These are phyloP conservation scores for Pseudophaeomoniella oleicola DNA, from an alignment of 2,329 filamentous ascomycete species.

Conservation along the genomic window DNA sequence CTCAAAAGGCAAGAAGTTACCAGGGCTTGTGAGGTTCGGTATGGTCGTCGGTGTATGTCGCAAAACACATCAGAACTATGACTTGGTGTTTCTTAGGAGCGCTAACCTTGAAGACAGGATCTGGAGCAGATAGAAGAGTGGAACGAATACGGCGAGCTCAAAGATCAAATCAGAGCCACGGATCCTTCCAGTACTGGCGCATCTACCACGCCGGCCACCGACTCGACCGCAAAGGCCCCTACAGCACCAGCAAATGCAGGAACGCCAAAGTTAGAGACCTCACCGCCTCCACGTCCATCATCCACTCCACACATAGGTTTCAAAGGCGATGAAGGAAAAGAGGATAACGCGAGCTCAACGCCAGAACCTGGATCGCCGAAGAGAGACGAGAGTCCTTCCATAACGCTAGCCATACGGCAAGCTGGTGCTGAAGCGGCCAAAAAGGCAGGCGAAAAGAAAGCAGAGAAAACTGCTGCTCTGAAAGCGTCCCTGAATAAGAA, in stretches of 20 bases:
- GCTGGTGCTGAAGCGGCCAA: conserved; percentile 23
- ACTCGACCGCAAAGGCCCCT: conserved; percentile 6
- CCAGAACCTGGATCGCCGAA: conserved; percentile 5
- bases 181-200: conserved; percentile 22
- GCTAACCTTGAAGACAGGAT: conserved; percentile 45
- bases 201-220: conserved; percentile 12
- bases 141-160: conserved; percentile 96
- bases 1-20: conserved; percentile 74
- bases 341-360: conserved; percentile 2
- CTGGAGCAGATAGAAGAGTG: conserved; percentile 91
- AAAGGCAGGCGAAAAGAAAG: conserved; percentile 14
- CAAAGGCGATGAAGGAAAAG: conserved; percentile 6
- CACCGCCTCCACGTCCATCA: not conserved
- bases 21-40: conserved; percentile 76
- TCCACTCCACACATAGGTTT: not conserved
- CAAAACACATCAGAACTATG: too few species aligned
- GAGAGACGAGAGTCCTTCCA: conserved; percentile 19
- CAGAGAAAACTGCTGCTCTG: conserved; percentile 1
- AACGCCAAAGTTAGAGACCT: not conserved
- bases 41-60: conserved; percentile 66
- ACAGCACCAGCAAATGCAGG: not conserved
- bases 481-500: not conserved
- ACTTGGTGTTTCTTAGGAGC: too few species aligned
- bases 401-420: conserved; percentile 27
- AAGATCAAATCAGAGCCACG: conserved; percentile 54